Evolutionary conservation across 768 basidiomycete genomes (phyloP), one percentile per base, ranked within the genome.

Genomic region (Auricularia auricula-judae): DNA sequence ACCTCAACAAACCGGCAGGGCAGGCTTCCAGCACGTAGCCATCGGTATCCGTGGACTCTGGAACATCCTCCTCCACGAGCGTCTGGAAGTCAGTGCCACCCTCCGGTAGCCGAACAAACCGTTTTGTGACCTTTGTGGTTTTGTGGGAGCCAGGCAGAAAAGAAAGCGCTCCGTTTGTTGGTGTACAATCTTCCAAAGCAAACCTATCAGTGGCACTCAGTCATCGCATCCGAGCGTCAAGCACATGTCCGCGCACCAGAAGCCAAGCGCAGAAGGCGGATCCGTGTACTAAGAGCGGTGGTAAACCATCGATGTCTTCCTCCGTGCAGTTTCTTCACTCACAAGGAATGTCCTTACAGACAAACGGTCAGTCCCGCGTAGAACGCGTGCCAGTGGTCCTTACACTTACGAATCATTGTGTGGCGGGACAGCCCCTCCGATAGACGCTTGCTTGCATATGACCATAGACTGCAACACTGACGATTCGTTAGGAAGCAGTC

Each of bases 61-160:
- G 56, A 42, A 14, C 39, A 14, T 14, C 12, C 54, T 77, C 75
- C 2, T 79, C 62, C 2, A 77, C 70, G 16, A 93, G 76, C 23
- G 79, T 72, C 71, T 91, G 90, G 70, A 98, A 95, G 0, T 88
- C 91, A 0, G 94, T 97, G 10, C 95, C 95, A 1, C 86, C 87
- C 1, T 74, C 75, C 2, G 84, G 82, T 7, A 88, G 76, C 16
- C 93, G 86, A 21, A 98, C 84, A 71, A 98, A 93, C 11, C 97
- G 89, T 70, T 92, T 89, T 4, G 85, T 82, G 59, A 95, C 84
- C 1, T 86, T 83, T 2, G 84, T 78, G 0, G 79, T 82, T 36
- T 88, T 80, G 74, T 99, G 97, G 1, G 93, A 95, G 23, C 95
- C 93, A 0, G 95, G 94, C 2, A 91, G 78, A 75, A 95, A 96